phyloP scores from a whole-genome alignment of 768 basidiomycete species.

The Pholiota microspora region DNA sequence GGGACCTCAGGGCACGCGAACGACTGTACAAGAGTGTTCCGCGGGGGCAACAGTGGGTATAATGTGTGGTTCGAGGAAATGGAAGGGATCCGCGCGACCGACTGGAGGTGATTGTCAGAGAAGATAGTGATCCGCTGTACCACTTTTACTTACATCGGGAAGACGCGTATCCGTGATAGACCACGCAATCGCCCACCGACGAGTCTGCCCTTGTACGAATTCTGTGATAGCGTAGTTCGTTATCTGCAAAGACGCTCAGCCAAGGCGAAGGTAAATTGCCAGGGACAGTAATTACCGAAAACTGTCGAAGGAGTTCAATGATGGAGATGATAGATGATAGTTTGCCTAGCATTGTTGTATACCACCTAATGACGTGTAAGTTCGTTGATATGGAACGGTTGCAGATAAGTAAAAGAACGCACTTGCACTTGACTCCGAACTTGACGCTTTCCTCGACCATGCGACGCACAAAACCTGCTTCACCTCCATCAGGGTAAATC shows the following conservation, averaged over 20 bases:
- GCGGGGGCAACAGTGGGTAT: conserved; percentile 52
- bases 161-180: conserved; percentile 63
- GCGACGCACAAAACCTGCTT: conserved; percentile 67
- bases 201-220: conserved; percentile 83
- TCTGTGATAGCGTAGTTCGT: conserved; percentile 85
- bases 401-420: conserved; percentile 12
- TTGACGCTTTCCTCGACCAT: conserved; percentile 77
- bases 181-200: conserved; percentile 94
- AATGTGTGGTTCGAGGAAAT: conserved; percentile 35
- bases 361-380: conserved; percentile 62
- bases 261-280: background rate
- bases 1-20: background rate
- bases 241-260: conserved; percentile 46
- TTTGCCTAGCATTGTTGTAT: conserved; percentile 90
- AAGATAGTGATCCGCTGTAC: background rate
- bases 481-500: conserved; percentile 82
- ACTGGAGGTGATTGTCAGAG: conserved; percentile 17
- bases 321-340: conserved; percentile 68
- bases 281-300: conserved; percentile 24
- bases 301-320: conserved; percentile 48
- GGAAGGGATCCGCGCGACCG: conserved; percentile 31
- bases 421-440: conserved; percentile 59
- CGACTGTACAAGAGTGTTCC: conserved; percentile 52
- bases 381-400: background rate
- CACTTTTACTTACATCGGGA: conserved; percentile 65